Conservation (phyloP, 176 grass and related monocot species). For the Otatea glauca region DNA sequence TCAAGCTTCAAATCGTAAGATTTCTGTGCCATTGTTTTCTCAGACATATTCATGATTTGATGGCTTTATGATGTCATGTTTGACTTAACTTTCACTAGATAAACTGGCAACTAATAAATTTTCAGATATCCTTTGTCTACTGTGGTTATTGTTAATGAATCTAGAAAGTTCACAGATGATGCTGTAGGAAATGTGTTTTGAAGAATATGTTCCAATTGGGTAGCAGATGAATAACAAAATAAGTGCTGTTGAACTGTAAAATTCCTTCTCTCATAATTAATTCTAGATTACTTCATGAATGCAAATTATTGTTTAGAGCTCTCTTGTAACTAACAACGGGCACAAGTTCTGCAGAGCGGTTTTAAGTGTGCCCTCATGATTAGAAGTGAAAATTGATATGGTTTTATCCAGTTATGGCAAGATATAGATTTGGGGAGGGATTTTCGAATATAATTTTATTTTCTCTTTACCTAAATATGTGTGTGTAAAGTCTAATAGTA, state of each 20-base stretch:
- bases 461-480: background rate
- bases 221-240: background rate
- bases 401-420: background rate
- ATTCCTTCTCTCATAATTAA: background rate
- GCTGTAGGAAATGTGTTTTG: background rate
- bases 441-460: background rate
- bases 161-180: background rate
- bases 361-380: background rate
- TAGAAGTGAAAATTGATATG: background rate
- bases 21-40: background rate
- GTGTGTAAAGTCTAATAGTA: background rate
- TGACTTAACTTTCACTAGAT: background rate
- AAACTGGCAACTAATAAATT: background rate
- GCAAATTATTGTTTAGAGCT: background rate
- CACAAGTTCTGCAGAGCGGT: background rate
- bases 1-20: conserved; percentile 87
- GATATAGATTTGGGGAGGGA: background rate
- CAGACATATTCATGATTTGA: background rate
- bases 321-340: background rate
- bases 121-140: background rate
- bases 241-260: background rate
- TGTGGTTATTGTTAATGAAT: background rate
- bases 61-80: background rate
- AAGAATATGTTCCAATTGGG: background rate
- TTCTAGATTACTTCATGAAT: background rate